Evolutionary conservation across 2,329 filamentous ascomycete species (phyloP).

Genomic region (Penicillium sp.): DNA sequence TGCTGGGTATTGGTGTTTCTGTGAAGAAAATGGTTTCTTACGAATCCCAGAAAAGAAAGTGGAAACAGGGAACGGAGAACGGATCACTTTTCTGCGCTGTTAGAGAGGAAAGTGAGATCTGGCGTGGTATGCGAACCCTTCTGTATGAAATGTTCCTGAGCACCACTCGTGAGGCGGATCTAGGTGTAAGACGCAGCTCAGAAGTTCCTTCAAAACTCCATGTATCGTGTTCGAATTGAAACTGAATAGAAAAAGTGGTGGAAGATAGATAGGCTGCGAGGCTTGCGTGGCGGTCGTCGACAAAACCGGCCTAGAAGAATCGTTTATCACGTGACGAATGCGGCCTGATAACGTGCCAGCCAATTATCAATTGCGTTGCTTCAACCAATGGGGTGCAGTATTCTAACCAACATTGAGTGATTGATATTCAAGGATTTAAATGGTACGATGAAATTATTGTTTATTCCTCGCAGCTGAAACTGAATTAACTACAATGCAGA

Average conservation of each 20-base stretch:
- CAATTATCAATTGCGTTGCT: neutral
- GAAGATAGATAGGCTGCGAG: neutral
- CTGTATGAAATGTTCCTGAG: conserved; percentile 2
- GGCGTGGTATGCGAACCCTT: conserved; percentile 26
- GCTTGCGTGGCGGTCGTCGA: neutral
- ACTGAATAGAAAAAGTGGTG: neutral
- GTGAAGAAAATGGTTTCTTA: conserved; percentile 21
- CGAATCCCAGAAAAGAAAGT: conserved; percentile 17
- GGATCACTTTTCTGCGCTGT: conserved; percentile 32
- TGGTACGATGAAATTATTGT: neutral
- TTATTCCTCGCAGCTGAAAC: neutral
- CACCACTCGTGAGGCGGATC: neutral
- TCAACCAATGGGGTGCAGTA: too few species aligned
- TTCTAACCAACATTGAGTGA: too few species aligned
- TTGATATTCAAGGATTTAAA: too few species aligned
- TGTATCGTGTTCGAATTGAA: neutral
- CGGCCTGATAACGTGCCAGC: neutral
- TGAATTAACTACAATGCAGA: neutral
- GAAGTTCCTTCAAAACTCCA: neutral
- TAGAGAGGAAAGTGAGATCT: conserved; percentile 22
- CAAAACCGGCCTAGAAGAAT: conserved; percentile 2
- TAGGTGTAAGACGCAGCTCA: neutral
- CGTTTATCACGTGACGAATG: neutral
- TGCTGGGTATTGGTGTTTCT: conserved; percentile 31
- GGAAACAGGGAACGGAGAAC: conserved; percentile 19